Evolutionary conservation across 225 moss, liverwort and hornwort genomes (phyloP).

Genomic region (Pseudoscleropodium purum): DNA sequence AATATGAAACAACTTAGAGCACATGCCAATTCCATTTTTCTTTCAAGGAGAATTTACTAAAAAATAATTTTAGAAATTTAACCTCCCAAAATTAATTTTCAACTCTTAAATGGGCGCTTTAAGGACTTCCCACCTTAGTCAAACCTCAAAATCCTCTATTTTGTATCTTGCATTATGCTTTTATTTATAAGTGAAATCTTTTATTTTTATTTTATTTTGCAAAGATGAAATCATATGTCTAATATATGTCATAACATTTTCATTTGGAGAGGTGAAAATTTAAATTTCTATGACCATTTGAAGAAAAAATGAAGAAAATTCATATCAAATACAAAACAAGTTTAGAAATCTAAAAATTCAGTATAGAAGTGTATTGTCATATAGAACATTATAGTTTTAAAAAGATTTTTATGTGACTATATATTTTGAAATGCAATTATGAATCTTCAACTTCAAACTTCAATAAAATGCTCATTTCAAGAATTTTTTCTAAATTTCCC

Average conservation of each 20-base stretch:
- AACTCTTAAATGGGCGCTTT: no score
- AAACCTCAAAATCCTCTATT: no score
- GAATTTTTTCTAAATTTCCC: not conserved
- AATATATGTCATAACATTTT: not conserved
- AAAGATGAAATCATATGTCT: not conserved
- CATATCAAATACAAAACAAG: not conserved
- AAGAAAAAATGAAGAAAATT: not conserved
- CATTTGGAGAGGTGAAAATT: not conserved
- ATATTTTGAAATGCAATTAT: not conserved
- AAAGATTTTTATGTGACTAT: not conserved
- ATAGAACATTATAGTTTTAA: not conserved
- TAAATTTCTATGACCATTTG: accelerated
- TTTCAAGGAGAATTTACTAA: not conserved
- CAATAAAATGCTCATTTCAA: not conserved
- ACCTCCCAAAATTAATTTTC: no score
- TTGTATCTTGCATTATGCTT: not conserved
- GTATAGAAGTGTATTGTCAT: not conserved
- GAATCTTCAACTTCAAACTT: not conserved
- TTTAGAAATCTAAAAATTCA: not conserved
- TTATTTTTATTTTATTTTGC: not conserved
- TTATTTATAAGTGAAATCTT: not conserved
- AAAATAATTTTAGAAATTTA: no score
- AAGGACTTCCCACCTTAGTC: not conserved
- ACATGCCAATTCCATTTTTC: not conserved
- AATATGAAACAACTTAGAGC: accelerated